Percentiles rank a stretch among this genome's conserved stretches.
Evolutionary conservation across 2,329 filamentous ascomycete genomes (phyloP).

Genomic region (Tolypocladium ophioglossoides): DNA sequence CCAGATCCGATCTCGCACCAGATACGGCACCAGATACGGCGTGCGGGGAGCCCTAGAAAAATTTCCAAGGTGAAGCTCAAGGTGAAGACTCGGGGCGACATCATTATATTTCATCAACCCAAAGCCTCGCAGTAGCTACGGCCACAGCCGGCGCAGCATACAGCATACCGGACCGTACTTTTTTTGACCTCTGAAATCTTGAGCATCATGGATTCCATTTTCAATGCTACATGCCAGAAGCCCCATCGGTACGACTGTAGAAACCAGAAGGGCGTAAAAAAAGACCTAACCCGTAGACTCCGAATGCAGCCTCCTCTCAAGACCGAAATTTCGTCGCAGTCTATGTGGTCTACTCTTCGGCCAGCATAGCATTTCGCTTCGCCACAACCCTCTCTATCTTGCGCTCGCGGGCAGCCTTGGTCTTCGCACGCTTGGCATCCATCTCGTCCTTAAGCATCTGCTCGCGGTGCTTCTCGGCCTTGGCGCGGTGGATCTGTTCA

Average conservation of each 20-base stretch:
- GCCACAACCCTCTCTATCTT: conserved; percentile 82
- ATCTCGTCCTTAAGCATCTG: conserved; percentile 96
- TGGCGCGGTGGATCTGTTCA: conserved; percentile 93
- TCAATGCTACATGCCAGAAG: conserved; percentile 49
- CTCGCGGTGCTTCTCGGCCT: conserved; percentile 98
- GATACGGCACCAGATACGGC: background rate
- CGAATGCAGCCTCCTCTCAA: conserved; percentile 47
- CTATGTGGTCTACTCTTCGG: conserved; percentile 50
- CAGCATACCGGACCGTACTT: background rate
- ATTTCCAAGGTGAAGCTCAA: background rate
- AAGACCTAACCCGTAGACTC: conserved; percentile 49
- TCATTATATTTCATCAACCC: background rate
- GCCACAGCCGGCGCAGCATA: background rate
- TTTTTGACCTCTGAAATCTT: conserved; percentile 3
- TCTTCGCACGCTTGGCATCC: conserved; percentile 99
- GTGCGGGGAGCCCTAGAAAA: too few species aligned
- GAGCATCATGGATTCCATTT: conserved; percentile 42
- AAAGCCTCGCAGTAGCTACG: background rate
- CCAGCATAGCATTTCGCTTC: conserved; percentile 82
- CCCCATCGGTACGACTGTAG: conserved; percentile 39
- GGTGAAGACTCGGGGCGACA: background rate
- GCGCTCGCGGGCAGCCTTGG: conserved; percentile 99
- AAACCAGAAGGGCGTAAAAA: conserved; percentile 35
- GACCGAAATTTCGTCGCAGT: conserved; percentile 32
- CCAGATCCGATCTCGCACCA: background rate